Percentiles rank a stretch among this genome's conserved stretches.
phyloP scores from a whole-genome alignment of 345 rosid species.

The Gossypium arboreum region DNA sequence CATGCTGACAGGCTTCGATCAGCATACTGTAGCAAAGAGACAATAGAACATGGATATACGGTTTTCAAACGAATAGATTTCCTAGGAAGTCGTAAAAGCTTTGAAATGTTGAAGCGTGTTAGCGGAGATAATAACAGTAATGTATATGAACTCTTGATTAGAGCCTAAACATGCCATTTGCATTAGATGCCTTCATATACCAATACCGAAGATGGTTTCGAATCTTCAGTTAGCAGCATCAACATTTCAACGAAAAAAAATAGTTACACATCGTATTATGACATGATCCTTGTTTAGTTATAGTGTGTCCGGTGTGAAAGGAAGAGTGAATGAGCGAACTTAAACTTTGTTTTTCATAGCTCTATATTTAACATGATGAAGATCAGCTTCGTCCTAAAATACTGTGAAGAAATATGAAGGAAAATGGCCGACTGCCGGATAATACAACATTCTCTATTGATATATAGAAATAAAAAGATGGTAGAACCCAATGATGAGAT shows the following conservation, averaged over 20 bases:
- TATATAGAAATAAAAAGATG: background rate
- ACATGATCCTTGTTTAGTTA: background rate
- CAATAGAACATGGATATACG: slow-evolving; percentile 37
- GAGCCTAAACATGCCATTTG: slow-evolving; percentile 41
- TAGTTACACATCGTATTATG: background rate
- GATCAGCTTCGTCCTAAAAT: too few species aligned
- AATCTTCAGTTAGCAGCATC: background rate
- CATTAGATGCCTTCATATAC: background rate
- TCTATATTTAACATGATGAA: background rate
- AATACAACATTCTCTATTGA: background rate
- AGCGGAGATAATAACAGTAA: slow-evolving; percentile 69
- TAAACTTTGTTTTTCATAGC: background rate
- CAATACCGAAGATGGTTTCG: background rate
- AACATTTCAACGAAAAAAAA: background rate
- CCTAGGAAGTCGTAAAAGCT: slow-evolving; percentile 70
- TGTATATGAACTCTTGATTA: slow-evolving; percentile 73
- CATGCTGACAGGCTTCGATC: slow-evolving; percentile 79
- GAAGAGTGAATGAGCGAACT: background rate
- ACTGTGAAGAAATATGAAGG: background rate
- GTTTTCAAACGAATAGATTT: slow-evolving; percentile 65
- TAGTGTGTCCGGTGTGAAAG: background rate
- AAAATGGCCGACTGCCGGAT: background rate
- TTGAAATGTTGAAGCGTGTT: slow-evolving; percentile 80
- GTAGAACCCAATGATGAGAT: slow-evolving; percentile 30
- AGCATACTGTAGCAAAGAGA: slow-evolving; percentile 53